Conservation (phyloP, 371 early-diverging fungal species). For the Mortierella sp. region DNA sequence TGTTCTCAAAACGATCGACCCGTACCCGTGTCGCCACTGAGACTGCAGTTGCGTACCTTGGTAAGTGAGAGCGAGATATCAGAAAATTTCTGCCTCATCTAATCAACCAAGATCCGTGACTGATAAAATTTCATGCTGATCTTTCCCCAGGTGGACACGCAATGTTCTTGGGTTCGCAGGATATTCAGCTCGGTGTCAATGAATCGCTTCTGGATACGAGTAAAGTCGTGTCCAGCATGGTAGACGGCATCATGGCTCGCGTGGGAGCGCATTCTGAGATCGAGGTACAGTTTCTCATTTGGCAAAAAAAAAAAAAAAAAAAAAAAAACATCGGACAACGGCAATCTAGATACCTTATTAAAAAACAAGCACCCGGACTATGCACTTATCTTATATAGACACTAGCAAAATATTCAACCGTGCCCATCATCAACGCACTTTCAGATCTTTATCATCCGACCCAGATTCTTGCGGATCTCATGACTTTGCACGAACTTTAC, state of each 20-base stretch:
- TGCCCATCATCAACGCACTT: conserved; percentile 96
- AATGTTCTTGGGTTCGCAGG: conserved; percentile 92
- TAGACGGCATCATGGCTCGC: conserved; percentile 93
- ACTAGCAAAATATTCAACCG: conserved; percentile 86
- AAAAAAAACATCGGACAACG: no score
- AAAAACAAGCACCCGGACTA: background rate
- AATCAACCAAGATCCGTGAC: background rate
- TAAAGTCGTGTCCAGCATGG: conserved; percentile 93
- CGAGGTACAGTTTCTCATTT: no score
- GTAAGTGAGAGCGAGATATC: conserved; percentile 51
- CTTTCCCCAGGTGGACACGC: conserved; percentile 84
- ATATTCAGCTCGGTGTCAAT: conserved; percentile 95
- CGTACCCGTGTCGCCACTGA: conserved; percentile 97
- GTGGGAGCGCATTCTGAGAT: conserved; percentile 91
- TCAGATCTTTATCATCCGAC: conserved; percentile 95
- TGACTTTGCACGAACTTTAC: conserved; percentile 89
- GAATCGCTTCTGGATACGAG: conserved; percentile 92
- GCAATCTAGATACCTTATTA: no score
- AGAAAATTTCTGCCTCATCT: background rate
- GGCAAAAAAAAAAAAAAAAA: no score
- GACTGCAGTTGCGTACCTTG: conserved; percentile 87
- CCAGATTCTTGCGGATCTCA: conserved; percentile 94
- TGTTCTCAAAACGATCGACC: conserved; percentile 95
- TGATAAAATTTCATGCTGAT: no score
- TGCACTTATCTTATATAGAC: conserved; percentile 49